phyloP scores from a whole-genome alignment of 768 basidiomycete species.

The Mycena rosella region DNA sequence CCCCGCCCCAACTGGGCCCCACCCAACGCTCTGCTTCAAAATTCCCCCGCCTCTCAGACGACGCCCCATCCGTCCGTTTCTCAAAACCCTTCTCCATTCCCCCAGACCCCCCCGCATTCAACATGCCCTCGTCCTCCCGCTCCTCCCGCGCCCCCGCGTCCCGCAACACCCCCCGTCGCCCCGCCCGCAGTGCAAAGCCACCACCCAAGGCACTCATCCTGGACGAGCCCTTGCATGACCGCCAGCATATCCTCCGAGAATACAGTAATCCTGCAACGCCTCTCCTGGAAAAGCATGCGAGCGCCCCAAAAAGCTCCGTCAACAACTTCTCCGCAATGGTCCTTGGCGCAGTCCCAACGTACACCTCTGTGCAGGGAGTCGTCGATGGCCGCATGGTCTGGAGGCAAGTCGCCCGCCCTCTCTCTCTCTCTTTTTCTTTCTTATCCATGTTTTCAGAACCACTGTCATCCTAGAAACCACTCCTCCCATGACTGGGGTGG shows the following conservation, averaged over 20 bases:
- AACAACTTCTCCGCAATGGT: constrained; percentile 12
- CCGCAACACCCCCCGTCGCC: not conserved
- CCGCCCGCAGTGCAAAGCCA: not conserved
- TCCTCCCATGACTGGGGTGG: constrained; percentile 66
- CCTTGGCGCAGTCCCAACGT: constrained; percentile 25
- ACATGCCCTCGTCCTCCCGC: constrained; percentile 46
- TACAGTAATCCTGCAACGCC: constrained; percentile 15
- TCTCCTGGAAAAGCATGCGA: constrained; percentile 23
- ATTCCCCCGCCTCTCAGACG: constrained; percentile 45
- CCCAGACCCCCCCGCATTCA: constrained; percentile 38
- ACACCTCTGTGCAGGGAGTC: constrained; percentile 19
- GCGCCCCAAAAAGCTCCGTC: constrained; percentile 31
- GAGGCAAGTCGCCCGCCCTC: constrained; percentile 20
- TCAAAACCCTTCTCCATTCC: constrained; percentile 34
- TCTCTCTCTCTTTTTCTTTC: not conserved
- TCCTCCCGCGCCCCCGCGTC: constrained; percentile 24
- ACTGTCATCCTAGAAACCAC: constrained; percentile 56
- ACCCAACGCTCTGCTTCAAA: constrained; percentile 39
- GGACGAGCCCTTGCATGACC: constrained; percentile 22
- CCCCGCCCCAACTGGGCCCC: constrained; percentile 52
- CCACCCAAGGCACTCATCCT: not conserved
- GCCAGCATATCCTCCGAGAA: constrained; percentile 2
- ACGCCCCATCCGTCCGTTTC: constrained; percentile 40
- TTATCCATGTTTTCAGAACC: constrained; percentile 45
- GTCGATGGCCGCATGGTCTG: constrained; percentile 24